Percentiles rank a stretch among this genome's conserved stretches.
These are phyloP conservation scores for Xenosphaeropsis pyriputrescens DNA, from an alignment of 2,329 filamentous ascomycete genomes.

Conservation along the genomic window DNA sequence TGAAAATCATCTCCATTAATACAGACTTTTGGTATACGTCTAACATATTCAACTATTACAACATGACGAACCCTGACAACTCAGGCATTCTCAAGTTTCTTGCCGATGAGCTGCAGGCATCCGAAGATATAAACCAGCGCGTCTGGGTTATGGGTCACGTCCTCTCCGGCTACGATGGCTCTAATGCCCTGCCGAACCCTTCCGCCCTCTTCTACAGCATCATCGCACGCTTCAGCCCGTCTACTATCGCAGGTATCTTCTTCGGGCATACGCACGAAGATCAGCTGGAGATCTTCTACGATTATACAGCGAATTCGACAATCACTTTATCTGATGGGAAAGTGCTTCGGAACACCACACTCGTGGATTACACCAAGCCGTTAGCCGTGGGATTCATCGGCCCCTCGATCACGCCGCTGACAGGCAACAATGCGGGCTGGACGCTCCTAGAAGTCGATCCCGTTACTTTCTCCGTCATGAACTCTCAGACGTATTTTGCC, in stretches of 20 bases:
- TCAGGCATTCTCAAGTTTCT: slow-evolving; percentile 11
- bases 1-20: slow-evolving; percentile 14
- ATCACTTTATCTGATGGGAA: no score
- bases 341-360: slow-evolving; percentile 7
- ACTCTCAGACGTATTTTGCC: slow-evolving; percentile 16
- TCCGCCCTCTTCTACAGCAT: slow-evolving; percentile 14
- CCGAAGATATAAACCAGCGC: slow-evolving; percentile 10
- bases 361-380: slow-evolving; percentile 11
- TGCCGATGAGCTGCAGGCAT: slow-evolving; percentile 10
- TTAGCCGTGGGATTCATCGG: slow-evolving; percentile 13
- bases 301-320: slow-evolving; percentile 4
- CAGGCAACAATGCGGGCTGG: slow-evolving; percentile 15
- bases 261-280: slow-evolving; percentile 15
- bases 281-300: slow-evolving; percentile 16
- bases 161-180: slow-evolving; percentile 9
- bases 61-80: slow-evolving; percentile 12
- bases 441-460: slow-evolving; percentile 12
- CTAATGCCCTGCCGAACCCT: slow-evolving; percentile 10
- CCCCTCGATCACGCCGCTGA: slow-evolving; percentile 15
- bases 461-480: slow-evolving; percentile 14
- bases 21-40: slow-evolving; percentile 15
- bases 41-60: slow-evolving; percentile 14
- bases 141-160: slow-evolving; percentile 16
- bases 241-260: slow-evolving; percentile 10
- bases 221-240: slow-evolving; percentile 9